Percentiles rank a stretch among this genome's conserved stretches.
phyloP scores from a whole-genome alignment of 257 asterid species.

The Cinchona pubescens region DNA sequence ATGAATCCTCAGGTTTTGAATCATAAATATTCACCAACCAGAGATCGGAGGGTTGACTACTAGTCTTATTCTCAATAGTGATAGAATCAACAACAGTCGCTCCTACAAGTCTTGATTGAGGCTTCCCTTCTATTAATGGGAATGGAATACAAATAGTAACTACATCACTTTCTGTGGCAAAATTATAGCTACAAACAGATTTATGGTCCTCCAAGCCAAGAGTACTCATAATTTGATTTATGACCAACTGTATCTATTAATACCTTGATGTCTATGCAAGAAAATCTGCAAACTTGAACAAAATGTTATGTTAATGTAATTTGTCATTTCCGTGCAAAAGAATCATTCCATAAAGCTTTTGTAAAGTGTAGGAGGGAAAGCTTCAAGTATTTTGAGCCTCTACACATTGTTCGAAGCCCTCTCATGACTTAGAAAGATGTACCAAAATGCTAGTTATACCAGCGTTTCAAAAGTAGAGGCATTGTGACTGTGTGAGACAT shows the following conservation, averaged over 20 bases:
- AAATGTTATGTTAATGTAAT: too few relatives aligned
- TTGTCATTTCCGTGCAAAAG: background rate
- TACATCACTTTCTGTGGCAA: conserved; percentile 52
- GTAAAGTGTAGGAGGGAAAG: too few relatives aligned
- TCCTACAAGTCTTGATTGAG: conserved; percentile 65
- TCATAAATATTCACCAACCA: conserved; percentile 80
- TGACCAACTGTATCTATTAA: conserved; percentile 42
- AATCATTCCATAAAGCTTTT: background rate
- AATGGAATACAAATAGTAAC: conserved; percentile 74
- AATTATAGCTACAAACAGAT: conserved; percentile 61
- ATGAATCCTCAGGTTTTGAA: conserved; percentile 74
- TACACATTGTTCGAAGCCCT: too few relatives aligned
- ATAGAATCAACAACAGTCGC: conserved; percentile 51
- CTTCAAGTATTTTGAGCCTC: too few relatives aligned
- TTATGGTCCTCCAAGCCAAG: conserved; percentile 60
- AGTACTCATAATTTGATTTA: conserved; percentile 75
- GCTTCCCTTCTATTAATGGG: conserved; percentile 55
- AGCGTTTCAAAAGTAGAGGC: too few relatives aligned
- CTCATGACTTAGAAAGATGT: too few relatives aligned
- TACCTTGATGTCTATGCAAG: too few relatives aligned
- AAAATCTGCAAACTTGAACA: background rate
- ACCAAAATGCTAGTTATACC: too few relatives aligned
- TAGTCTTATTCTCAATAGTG: conserved; percentile 51
- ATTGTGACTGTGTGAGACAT: too few relatives aligned
- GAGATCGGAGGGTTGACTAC: conserved; percentile 51